A percentile compares a stretch with the other conserved stretches of the same genome.
Evolutionary conservation across 352 stramenopile genomes (phyloP).

Genomic region (Pythium grandisporangium): DNA sequence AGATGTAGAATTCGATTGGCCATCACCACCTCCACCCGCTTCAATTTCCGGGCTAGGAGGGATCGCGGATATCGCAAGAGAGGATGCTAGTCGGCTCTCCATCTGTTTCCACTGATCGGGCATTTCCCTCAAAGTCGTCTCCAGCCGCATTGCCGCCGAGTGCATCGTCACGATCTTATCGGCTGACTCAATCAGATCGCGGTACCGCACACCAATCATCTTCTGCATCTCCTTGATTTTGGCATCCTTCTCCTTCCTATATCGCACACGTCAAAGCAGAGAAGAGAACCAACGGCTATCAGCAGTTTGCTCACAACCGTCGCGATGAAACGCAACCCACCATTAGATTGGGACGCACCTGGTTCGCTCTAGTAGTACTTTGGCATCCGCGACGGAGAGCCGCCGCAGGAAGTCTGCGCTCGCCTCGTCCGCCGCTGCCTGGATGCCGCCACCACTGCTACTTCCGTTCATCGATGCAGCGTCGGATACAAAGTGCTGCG

Average conservation of each 20-base stretch:
- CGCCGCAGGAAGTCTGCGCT: slow-evolving; percentile 61
- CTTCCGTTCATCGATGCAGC: background rate
- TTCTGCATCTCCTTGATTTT: slow-evolving; percentile 89
- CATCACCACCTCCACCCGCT: no score
- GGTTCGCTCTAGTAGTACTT: slow-evolving; percentile 73
- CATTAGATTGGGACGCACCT: slow-evolving; percentile 24
- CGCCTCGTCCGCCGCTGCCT: slow-evolving; percentile 4
- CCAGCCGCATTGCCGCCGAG: slow-evolving; percentile 71
- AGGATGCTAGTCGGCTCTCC: slow-evolving; percentile 24
- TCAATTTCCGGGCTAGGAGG: no score
- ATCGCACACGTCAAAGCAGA: background rate
- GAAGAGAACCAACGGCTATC: background rate
- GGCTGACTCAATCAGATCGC: slow-evolving; percentile 89
- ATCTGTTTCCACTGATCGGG: slow-evolving; percentile 69
- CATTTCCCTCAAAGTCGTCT: slow-evolving; percentile 79
- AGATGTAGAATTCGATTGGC: slow-evolving; percentile 5
- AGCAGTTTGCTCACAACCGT: no score
- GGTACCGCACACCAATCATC: slow-evolving; percentile 90
- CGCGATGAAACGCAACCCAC: no score
- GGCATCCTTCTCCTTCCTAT: slow-evolving; percentile 73
- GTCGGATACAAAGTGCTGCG: no score
- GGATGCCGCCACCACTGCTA: background rate
- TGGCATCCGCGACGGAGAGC: slow-evolving; percentile 74
- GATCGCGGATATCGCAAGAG: slow-evolving; percentile 17
- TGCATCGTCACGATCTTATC: slow-evolving; percentile 92